These are phyloP conservation scores for Tremella mesenterica DNA, from an alignment of 768 basidiomycete species.

Conservation along the genomic window DNA sequence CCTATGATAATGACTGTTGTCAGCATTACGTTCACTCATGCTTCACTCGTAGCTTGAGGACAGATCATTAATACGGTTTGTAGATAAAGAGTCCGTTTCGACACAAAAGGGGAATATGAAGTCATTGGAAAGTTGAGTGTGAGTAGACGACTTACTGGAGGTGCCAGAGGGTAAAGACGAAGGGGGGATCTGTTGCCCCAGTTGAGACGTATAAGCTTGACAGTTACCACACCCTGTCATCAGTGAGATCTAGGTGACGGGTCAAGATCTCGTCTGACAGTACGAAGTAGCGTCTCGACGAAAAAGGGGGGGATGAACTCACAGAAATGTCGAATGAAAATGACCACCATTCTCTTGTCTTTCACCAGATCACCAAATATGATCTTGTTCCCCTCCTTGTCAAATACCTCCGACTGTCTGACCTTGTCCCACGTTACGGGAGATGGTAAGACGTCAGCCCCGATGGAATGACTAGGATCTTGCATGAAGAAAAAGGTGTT, in stretches of 20 bases:
- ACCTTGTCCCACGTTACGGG: not conserved
- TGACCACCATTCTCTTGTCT: conserved; percentile 1
- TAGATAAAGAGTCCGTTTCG: too few relatives aligned
- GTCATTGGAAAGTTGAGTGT: not conserved
- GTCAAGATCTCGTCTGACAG: not conserved
- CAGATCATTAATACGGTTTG: too few relatives aligned
- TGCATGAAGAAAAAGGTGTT: too few relatives aligned
- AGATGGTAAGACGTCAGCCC: too few relatives aligned
- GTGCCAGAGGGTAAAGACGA: not conserved
- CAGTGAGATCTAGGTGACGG: not conserved
- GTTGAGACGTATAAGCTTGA: not conserved
- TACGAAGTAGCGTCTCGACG: not conserved
- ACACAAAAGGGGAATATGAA: not conserved
- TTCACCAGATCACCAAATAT: conserved; percentile 5
- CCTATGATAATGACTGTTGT: conserved; percentile 25
- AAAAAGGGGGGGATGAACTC: not conserved
- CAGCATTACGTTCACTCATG: not conserved
- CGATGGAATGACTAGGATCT: too few relatives aligned
- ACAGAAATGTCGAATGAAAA: conserved; percentile 17
- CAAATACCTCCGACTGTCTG: conserved; percentile 1
- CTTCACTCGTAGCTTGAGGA: too few relatives aligned
- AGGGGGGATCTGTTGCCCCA: not conserved
- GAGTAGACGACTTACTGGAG: not conserved
- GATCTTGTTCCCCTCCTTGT: conserved; percentile 1
- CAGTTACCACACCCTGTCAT: conserved; percentile 1